Conservation (phyloP, 78 protist genomes). For the Parvularia atlantis region DNA sequence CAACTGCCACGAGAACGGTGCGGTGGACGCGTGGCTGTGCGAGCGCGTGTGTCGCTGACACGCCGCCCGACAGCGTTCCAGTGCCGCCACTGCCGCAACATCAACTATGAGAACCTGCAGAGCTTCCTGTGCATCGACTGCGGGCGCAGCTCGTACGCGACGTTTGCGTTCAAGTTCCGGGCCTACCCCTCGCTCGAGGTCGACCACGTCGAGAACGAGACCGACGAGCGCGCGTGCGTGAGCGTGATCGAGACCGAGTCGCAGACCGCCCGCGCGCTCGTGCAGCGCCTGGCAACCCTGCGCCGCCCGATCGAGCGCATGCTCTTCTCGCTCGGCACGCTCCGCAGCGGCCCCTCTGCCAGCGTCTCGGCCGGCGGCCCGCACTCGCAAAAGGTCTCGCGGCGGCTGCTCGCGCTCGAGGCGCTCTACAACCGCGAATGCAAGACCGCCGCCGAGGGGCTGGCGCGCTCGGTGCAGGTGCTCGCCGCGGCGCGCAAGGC, state of each 20-base stretch:
- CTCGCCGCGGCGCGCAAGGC: constrained; percentile 31
- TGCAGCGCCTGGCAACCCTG: not conserved
- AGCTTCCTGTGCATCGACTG: constrained; percentile 89
- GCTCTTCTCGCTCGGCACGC: constrained; percentile 10
- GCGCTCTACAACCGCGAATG: constrained; percentile 45
- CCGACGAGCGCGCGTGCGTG: constrained; percentile 22
- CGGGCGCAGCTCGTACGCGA: constrained; percentile 71
- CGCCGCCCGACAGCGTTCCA: too few relatives aligned
- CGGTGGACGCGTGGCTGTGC: too few relatives aligned
- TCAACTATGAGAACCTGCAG: constrained; percentile 82
- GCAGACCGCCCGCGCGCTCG: constrained; percentile 46
- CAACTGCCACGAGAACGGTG: constrained; percentile 88
- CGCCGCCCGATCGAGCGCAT: not conserved
- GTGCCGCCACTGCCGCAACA: constrained; percentile 89
- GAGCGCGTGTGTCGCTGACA: too few relatives aligned
- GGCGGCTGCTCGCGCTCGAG: too few relatives aligned
- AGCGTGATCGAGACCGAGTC: constrained; percentile 40
- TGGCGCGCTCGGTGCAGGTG: constrained; percentile 33
- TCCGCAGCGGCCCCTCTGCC: constrained; percentile 22
- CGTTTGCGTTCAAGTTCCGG: constrained; percentile 50
- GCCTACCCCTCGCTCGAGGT: constrained; percentile 36
- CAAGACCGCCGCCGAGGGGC: constrained; percentile 20
- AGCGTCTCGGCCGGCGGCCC: too few relatives aligned
- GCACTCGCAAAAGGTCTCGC: too few relatives aligned
- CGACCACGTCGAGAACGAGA: constrained; percentile 44